Evolutionary conservation across 768 basidiomycete genomes (phyloP), one percentile per base, ranked within the genome.

Genomic region (Holtermannia corniformis): DNA sequence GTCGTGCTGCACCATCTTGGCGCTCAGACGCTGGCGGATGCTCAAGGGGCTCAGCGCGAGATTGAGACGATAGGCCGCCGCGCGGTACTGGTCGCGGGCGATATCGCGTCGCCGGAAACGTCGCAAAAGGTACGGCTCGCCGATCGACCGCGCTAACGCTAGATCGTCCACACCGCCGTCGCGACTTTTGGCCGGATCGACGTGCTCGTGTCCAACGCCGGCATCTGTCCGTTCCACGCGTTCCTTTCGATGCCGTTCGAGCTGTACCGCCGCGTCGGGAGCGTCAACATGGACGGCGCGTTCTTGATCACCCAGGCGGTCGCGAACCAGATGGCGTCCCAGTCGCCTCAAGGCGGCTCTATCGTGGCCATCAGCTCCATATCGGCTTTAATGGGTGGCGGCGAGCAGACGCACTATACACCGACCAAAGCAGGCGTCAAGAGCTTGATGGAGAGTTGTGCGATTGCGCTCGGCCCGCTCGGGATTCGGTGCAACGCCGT

Each of bases 331-430:
- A 87, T 87, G 85, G 80, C 80, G 56, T 72, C 59, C 14, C 85
- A 86, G 61, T 73, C 67, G 5, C 51, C 41, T 1, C 23, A 47
- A 22, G 84, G 85, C 3, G 85, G 85, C 3, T 79, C 81, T 3
- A 85, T 87, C 63, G 81, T 87, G 37, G 83, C 80, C 20, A 80
- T 86, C 23, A 83, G 84, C 11, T 84, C 82, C n/a, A 86, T 86
- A 54, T 85, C 83, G 23, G 86, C 84, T 0, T 76, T 86, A 16
- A 84, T 86, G 44, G 85, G 85, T 5, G 86, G 85, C 14, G 84
- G 79, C 57, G 73, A 80, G 51, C 85, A 86, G 72, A 80, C 79
- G 79, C 84, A 86, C 64, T 87, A 86, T 61, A 85, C 83, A 2
- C 84, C 85, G 3, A 86, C 86, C 3, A 86, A 87, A 64, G 86